Evolutionary conservation across 805 yeast genomes (phyloP).

Genomic region (Wickerhamomyces chambardii): DNA sequence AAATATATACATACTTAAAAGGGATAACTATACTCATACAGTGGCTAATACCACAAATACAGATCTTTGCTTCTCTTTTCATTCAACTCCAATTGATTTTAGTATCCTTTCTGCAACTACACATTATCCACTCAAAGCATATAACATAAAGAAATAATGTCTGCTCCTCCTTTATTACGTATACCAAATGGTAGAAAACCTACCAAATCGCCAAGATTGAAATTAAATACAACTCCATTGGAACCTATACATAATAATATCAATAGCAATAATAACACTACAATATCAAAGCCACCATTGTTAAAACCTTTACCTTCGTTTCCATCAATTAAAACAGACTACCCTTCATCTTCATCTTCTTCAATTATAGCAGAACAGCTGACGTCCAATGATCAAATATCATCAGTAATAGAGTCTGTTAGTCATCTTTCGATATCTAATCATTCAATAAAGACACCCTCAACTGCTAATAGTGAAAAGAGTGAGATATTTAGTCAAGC

Average conservation of each 20-base stretch:
- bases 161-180: slow-evolving; percentile 28
- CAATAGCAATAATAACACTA: slow-evolving; percentile 7
- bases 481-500: slow-evolving; percentile 21
- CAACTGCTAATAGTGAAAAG: slow-evolving; percentile 18
- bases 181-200: slow-evolving; percentile 34
- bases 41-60: no score
- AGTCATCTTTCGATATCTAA: neutral
- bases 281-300: slow-evolving; percentile 1
- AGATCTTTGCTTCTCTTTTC: no score
- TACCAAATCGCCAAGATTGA: slow-evolving; percentile 32
- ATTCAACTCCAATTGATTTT: no score
- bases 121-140: no score
- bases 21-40: no score
- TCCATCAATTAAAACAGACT: neutral
- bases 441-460: slow-evolving; percentile 11
- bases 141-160: slow-evolving; percentile 12
- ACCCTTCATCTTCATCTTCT: slow-evolving; percentile 7
- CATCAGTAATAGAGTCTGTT: neutral
- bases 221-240: slow-evolving; percentile 26
- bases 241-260: neutral
- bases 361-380: no score
- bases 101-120: no score
- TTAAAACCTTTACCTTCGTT: neutral
- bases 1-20: no score
- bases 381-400: slow-evolving; percentile 5